Conservation (phyloP, 1,284 basidiomycete species). For the Irpex rosettiformis region DNA sequence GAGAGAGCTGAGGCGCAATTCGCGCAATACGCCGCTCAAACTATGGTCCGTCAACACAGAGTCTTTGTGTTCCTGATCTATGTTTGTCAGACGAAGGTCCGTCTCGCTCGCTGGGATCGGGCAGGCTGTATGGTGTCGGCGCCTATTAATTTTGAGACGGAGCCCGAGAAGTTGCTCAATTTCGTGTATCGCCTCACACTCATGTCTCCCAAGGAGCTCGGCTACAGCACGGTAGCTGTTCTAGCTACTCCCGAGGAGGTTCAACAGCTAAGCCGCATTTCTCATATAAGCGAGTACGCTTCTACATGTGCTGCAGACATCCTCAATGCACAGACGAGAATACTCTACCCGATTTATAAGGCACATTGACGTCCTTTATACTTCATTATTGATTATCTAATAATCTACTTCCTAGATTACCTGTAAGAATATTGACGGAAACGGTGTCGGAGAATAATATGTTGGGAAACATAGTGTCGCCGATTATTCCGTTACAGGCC, state of each 20-base stretch:
- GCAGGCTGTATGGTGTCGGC: not conserved
- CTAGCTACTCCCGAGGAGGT: not conserved
- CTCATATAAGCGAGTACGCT: not conserved
- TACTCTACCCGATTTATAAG: not conserved
- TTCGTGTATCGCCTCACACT: conserved; percentile 1
- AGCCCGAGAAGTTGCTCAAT: not conserved
- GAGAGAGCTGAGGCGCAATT: not conserved
- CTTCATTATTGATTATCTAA: not conserved
- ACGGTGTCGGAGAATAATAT: not conserved
- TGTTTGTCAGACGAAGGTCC: not conserved
- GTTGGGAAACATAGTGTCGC: not conserved
- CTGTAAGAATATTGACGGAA: not conserved
- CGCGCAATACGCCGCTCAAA: conserved; percentile 1
- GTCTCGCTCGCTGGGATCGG: conserved; percentile 3
- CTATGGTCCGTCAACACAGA: conserved; percentile 11
- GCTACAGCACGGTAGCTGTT: not conserved
- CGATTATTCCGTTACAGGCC: not conserved
- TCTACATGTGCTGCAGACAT: not conserved
- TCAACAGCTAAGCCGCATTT: not conserved
- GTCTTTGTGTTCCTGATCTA: conserved; percentile 2
- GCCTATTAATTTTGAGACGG: not conserved
- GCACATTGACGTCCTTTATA: not conserved
- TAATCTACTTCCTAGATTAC: not conserved
- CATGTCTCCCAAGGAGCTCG: not conserved
- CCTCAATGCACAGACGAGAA: not conserved